phyloP scores from a whole-genome alignment of 495 filamentous ascomycete genomes.

The Talaromyces liani region DNA sequence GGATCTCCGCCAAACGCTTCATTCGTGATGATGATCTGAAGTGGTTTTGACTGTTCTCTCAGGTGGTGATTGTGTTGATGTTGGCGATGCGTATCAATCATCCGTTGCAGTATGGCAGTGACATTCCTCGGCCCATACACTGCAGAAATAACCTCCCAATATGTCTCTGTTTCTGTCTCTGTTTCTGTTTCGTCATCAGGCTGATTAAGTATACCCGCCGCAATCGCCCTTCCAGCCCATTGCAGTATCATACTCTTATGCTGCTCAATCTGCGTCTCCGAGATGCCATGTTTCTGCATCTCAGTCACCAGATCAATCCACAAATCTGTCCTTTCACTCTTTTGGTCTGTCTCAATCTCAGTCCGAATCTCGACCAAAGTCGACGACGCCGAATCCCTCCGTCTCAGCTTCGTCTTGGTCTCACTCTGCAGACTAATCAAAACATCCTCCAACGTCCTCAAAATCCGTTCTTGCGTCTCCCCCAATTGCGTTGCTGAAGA shows the following conservation, averaged over 20 bases:
- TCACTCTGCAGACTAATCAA: background rate
- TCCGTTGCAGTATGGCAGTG: background rate
- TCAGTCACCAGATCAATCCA: conserved; percentile 50
- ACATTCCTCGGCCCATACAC: background rate
- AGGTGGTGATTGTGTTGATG: background rate
- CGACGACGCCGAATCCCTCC: background rate
- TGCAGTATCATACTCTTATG: background rate
- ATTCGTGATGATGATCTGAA: background rate
- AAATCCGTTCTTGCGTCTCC: background rate
- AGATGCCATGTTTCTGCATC: conserved; percentile 77
- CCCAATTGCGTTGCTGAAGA: background rate
- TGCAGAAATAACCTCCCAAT: background rate
- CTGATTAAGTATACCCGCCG: background rate
- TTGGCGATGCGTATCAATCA: background rate
- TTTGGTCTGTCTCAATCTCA: background rate
- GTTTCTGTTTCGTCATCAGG: no score
- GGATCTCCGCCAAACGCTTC: background rate
- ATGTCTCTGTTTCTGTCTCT: background rate
- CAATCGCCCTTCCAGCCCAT: background rate
- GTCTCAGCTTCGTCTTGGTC: background rate
- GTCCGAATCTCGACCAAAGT: background rate
- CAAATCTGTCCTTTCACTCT: background rate
- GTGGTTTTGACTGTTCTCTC: background rate
- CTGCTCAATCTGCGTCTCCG: background rate
- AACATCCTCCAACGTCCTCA: background rate